Conservation (phyloP, 1,139 yeast species). For the Kurtzmaniella quercitrusa region DNA sequence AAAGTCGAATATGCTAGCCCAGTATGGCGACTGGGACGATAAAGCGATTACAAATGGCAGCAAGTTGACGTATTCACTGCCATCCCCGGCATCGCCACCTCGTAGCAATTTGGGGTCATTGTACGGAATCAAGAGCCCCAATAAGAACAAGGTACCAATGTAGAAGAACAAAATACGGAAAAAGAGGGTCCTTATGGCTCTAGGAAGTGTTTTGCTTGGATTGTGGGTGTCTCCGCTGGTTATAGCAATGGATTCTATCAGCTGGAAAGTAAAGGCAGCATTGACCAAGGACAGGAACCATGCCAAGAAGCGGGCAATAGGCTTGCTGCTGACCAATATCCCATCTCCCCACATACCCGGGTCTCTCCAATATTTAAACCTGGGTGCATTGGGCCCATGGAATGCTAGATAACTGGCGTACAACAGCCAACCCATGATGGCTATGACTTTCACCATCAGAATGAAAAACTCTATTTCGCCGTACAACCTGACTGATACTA, state of each 20-base stretch:
- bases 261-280: constrained; percentile 32
- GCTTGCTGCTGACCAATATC: not conserved
- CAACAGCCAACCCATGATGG: constrained; percentile 16
- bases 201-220: constrained; percentile 13
- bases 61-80: constrained; percentile 4
- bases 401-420: constrained; percentile 5
- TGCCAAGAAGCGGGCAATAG: not conserved
- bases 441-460: constrained; percentile 17
- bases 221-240: constrained; percentile 17
- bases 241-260: constrained; percentile 35
- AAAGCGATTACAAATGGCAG: constrained; percentile 8
- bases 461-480: constrained; percentile 20
- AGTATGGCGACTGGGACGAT: constrained; percentile 2
- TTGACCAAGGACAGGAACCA: constrained; percentile 19
- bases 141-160: constrained; percentile 13
- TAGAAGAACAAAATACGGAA: constrained; percentile 15
- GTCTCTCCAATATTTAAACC: constrained; percentile 18
- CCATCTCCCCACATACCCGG: constrained; percentile 13
- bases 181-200: constrained; percentile 14
- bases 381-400: constrained; percentile 13
- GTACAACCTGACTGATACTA: constrained; percentile 19
- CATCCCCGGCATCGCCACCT: constrained; percentile 4
- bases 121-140: constrained; percentile 16
- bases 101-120: constrained; percentile 11
- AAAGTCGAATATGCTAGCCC: constrained; percentile 14